A percentile compares a stretch with the other conserved stretches of the same genome.
These are phyloP conservation scores for Trichosporon sp. DNA, from an alignment of 1,284 basidiomycete species.

Conservation along the genomic window DNA sequence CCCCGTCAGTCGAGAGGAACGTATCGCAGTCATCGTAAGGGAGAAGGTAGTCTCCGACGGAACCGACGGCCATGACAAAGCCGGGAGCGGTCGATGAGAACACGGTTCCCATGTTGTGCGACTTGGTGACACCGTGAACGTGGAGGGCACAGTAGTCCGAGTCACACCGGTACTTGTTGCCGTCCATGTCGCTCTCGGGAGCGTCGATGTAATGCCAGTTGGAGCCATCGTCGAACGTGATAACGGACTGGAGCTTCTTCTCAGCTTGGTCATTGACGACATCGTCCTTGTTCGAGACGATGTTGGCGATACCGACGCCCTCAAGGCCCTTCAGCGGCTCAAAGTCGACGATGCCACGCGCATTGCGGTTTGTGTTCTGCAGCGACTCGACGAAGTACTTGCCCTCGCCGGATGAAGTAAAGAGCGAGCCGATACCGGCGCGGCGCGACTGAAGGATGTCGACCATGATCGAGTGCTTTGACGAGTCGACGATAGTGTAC, in stretches of 20 bases:
- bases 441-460: constrained; percentile 82
- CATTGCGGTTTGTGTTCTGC: constrained; percentile 85
- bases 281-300: constrained; percentile 77
- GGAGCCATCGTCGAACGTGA: constrained; percentile 92
- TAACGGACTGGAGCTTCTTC: constrained; percentile 73
- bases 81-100: constrained; percentile 95
- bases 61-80: constrained; percentile 92
- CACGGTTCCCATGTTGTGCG: constrained; percentile 88
- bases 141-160: constrained; percentile 75
- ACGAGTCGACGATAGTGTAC: constrained; percentile 94
- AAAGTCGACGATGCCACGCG: constrained; percentile 86
- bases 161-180: constrained; percentile 49
- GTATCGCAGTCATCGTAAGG: constrained; percentile 89
- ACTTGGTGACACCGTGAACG: constrained; percentile 84
- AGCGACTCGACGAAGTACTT: constrained; percentile 93
- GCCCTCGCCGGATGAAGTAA: constrained; percentile 91
- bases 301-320: constrained; percentile 87
- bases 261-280: constrained; percentile 67
- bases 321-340: constrained; percentile 90
- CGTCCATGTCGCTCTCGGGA: constrained; percentile 67
- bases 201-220: constrained; percentile 73
- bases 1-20: constrained; percentile 87
- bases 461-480: constrained; percentile 86
- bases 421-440: constrained; percentile 80
- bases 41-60: constrained; percentile 70